Conservation (phyloP, 345 rosid species). For the Eucalyptus erythrocorys region DNA sequence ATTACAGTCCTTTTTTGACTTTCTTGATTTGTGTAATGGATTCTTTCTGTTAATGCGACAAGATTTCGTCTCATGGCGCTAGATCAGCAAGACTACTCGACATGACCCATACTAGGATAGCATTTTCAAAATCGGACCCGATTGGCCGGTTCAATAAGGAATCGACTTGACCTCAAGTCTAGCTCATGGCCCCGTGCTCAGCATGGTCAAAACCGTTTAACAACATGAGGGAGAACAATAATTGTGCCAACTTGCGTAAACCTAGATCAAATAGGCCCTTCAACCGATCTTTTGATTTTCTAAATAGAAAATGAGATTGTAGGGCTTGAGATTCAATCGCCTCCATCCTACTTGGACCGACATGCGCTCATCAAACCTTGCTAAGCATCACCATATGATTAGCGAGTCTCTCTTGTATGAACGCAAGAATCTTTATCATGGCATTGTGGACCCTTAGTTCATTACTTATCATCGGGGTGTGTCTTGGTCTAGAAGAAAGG, state of each 20-base stretch:
- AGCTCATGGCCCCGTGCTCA: neutral
- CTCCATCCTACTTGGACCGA: neutral
- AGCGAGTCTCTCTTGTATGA: neutral
- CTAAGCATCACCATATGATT: neutral
- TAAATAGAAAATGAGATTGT: neutral
- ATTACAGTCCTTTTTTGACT: neutral
- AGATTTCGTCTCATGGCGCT: neutral
- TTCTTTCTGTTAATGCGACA: neutral
- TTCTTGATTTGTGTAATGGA: neutral
- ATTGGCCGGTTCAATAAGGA: neutral
- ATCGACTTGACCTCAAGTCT: neutral
- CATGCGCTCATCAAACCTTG: neutral
- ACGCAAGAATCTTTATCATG: neutral
- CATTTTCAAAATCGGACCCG: neutral
- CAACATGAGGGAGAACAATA: neutral
- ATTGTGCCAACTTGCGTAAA: neutral
- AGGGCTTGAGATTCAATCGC: neutral
- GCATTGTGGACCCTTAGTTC: neutral
- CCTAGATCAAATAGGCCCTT: neutral
- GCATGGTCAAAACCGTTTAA: neutral
- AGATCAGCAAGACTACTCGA: neutral
- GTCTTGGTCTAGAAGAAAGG: neutral
- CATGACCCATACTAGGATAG: rapidly evolving
- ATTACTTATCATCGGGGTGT: neutral
- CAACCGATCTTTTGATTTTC: neutral